Evolutionary conservation across 2,329 filamentous ascomycete genomes (phyloP).

Genomic region (Trichoderma sp.): DNA sequence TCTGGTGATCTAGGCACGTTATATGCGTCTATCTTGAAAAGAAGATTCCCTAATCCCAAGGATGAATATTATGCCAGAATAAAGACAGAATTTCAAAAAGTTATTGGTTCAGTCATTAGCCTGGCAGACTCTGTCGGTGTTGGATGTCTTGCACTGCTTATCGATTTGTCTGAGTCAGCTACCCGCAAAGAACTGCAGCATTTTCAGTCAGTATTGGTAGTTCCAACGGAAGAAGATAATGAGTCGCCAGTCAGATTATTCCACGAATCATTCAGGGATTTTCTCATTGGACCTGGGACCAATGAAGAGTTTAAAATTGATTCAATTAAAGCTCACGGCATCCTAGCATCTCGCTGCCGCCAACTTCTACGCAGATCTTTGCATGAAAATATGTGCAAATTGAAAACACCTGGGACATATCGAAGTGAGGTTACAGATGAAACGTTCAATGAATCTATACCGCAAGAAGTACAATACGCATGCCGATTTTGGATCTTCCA

Average conservation of each 20-base stretch:
- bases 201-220: constrained; percentile 38
- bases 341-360: constrained; percentile 11
- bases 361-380: constrained; percentile 31
- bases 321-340: not conserved
- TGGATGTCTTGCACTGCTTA: constrained; percentile 30
- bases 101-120: constrained; percentile 34
- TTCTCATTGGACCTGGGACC: constrained; percentile 28
- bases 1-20: constrained; percentile 19
- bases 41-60: not conserved
- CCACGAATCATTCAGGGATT: constrained; percentile 43
- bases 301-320: constrained; percentile 22
- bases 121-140: too few relatives aligned
- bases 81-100: constrained; percentile 30
- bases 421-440: not conserved
- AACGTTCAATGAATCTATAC: not conserved
- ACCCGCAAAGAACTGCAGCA: constrained; percentile 28
- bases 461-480: constrained; percentile 38
- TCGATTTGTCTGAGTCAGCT: constrained; percentile 23
- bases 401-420: not conserved
- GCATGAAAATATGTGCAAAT: constrained; percentile 26
- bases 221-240: constrained; percentile 27
- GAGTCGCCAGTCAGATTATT: constrained; percentile 32
- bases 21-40: constrained; percentile 27
- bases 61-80: not conserved
- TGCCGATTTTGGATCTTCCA: constrained; percentile 42